Percentiles rank a stretch among this genome's conserved stretches.
Evolutionary conservation across 225 moss, liverwort and hornwort species (phyloP).

Genomic region (Pleurozium schreberi): DNA sequence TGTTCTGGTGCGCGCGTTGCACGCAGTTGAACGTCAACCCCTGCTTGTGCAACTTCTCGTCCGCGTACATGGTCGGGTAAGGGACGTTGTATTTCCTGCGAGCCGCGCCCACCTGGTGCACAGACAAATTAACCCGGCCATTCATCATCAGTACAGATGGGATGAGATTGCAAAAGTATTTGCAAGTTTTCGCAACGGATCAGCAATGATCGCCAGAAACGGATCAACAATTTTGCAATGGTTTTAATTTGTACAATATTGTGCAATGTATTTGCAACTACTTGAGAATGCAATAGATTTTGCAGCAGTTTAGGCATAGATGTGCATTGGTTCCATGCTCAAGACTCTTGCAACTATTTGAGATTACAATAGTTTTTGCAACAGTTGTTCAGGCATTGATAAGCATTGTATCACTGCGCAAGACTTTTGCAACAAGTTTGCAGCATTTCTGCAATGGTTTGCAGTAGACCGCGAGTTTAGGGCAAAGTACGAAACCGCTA

Average conservation of each 20-base stretch:
- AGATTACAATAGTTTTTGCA: neutral
- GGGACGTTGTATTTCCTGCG: neutral
- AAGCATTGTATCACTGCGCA: neutral
- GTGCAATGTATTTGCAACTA: neutral
- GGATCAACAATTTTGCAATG: neutral
- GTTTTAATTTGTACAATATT: neutral
- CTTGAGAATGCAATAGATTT: neutral
- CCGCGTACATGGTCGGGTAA: neutral
- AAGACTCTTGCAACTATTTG: neutral
- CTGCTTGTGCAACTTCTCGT: neutral
- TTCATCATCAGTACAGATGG: neutral
- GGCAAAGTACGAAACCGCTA: neutral
- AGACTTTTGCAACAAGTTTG: neutral
- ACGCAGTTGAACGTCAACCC: neutral
- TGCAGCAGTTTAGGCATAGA: neutral
- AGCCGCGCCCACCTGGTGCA: neutral
- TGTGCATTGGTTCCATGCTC: neutral
- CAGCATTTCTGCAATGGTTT: neutral
- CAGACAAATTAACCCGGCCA: neutral
- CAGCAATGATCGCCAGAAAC: neutral
- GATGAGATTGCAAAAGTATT: neutral
- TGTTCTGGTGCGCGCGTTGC: conserved; percentile 2
- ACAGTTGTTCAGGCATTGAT: neutral
- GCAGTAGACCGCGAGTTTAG: neutral
- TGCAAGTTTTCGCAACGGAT: neutral